Evolutionary conservation across 257 asterid genomes (phyloP).

Genomic region (Solanum paucissectum): DNA sequence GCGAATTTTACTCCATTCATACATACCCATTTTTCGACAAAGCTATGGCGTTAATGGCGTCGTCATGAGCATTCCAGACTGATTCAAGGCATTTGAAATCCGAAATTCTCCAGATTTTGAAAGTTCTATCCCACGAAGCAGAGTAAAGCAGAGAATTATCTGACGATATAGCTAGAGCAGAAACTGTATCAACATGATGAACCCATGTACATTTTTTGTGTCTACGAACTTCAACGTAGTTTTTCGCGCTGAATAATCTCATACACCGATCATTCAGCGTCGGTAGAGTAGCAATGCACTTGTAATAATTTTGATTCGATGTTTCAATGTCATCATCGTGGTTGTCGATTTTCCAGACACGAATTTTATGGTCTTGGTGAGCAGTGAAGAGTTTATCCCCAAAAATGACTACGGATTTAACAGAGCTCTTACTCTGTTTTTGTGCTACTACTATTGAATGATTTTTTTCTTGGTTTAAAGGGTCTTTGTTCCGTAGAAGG

Average conservation of each 20-base stretch:
- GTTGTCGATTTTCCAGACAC: conserved; percentile 55
- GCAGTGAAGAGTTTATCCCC: conserved; percentile 56
- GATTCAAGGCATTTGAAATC: conserved; percentile 68
- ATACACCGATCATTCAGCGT: conserved; percentile 41
- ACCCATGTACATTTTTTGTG: conserved; percentile 69
- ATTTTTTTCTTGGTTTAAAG: background rate
- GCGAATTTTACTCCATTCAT: background rate
- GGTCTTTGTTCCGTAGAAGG: conserved; percentile 29
- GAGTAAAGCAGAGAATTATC: conserved; percentile 52
- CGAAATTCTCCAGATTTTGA: conserved; percentile 67
- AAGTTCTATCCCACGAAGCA: conserved; percentile 70
- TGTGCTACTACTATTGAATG: background rate
- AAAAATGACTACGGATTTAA: conserved; percentile 27
- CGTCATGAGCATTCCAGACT: conserved; percentile 56
- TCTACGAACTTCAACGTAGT: conserved; percentile 51
- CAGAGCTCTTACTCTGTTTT: conserved; percentile 21
- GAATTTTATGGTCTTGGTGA: conserved; percentile 58
- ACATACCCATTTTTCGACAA: conserved; percentile 31
- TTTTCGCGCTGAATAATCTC: conserved; percentile 31
- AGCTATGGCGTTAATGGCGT: conserved; percentile 64
- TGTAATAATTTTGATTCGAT: conserved; percentile 12
- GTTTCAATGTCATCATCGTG: background rate
- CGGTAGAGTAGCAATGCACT: conserved; percentile 38
- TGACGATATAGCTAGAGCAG: conserved; percentile 39
- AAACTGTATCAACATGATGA: conserved; percentile 65